Evolutionary conservation across 768 basidiomycete genomes (phyloP).

Genomic region (Naganishia antarctica): DNA sequence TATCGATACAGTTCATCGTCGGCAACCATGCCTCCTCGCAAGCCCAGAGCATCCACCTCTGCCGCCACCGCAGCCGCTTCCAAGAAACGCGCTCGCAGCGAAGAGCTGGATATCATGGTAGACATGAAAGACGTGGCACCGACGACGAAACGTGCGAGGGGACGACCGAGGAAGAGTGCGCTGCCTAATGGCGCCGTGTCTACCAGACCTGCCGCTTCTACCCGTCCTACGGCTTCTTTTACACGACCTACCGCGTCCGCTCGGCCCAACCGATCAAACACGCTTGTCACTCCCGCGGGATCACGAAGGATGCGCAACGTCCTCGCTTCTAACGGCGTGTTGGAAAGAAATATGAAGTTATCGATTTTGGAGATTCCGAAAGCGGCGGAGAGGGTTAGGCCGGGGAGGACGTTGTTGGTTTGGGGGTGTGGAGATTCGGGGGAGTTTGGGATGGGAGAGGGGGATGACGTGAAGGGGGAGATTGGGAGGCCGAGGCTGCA

Average conservation of each 20-base stretch:
- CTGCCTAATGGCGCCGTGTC: not conserved
- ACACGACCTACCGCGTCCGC: not conserved
- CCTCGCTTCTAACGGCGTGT: conserved; percentile 3
- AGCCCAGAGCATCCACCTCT: not conserved
- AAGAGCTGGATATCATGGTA: not conserved
- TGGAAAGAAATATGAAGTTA: not conserved
- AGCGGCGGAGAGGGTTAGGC: not conserved
- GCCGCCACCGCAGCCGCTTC: not conserved
- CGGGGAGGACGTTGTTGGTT: conserved; percentile 56
- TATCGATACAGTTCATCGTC: too few relatives aligned
- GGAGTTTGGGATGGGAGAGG: conserved; percentile 78
- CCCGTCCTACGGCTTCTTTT: too few relatives aligned
- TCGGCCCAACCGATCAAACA: not conserved
- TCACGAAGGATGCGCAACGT: not conserved
- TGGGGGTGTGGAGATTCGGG: conserved; percentile 93
- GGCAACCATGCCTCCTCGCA: not conserved
- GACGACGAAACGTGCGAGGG: not conserved
- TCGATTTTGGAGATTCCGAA: not conserved
- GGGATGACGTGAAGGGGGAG: conserved; percentile 58
- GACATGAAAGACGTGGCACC: not conserved
- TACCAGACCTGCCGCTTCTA: not conserved
- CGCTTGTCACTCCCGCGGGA: not conserved
- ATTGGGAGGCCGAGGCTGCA: conserved; percentile 70
- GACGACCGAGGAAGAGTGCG: not conserved
- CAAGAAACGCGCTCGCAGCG: not conserved